Evolutionary conservation across 192 early-diverging fungal species (phyloP).

Genomic region (Entomortierella lignicola): DNA sequence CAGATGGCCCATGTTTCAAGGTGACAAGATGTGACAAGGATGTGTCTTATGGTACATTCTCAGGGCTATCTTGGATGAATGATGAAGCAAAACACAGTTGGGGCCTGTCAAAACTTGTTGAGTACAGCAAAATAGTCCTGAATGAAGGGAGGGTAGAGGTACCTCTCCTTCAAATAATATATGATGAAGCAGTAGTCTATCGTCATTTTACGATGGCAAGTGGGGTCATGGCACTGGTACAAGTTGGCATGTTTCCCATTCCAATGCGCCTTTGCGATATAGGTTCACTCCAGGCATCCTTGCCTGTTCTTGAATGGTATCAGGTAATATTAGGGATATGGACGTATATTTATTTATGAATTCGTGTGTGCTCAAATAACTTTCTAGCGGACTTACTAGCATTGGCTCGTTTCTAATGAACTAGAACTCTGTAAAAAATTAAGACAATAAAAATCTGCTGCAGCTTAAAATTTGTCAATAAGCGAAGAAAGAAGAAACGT

Average conservation of each 20-base stretch:
- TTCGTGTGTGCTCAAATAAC: too few relatives aligned
- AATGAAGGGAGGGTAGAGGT: conserved; percentile 15
- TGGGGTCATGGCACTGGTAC: conserved; percentile 12
- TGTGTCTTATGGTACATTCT: conserved; percentile 1
- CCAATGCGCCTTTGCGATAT: conserved; percentile 6
- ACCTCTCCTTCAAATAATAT: conserved; percentile 10
- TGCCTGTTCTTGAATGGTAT: conserved; percentile 9
- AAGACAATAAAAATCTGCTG: too few relatives aligned
- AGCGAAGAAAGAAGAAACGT: too few relatives aligned
- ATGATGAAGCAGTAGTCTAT: conserved; percentile 7
- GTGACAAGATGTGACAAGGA: too few relatives aligned
- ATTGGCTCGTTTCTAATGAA: too few relatives aligned
- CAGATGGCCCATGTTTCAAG: too few relatives aligned
- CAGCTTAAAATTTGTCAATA: too few relatives aligned
- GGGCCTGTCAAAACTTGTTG: conserved; percentile 10
- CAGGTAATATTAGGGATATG: conserved; percentile 21
- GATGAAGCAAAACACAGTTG: conserved; percentile 11
- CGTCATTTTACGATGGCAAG: neutral
- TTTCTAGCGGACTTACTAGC: too few relatives aligned
- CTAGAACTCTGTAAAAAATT: too few relatives aligned
- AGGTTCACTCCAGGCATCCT: conserved; percentile 2
- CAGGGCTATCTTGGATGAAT: neutral
- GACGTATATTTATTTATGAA: too few relatives aligned
- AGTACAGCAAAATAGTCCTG: conserved; percentile 6
- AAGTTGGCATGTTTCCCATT: conserved; percentile 15